Evolutionary conservation across 2,329 filamentous ascomycete species (phyloP).

Genomic region (Botryotinia convoluta): DNA sequence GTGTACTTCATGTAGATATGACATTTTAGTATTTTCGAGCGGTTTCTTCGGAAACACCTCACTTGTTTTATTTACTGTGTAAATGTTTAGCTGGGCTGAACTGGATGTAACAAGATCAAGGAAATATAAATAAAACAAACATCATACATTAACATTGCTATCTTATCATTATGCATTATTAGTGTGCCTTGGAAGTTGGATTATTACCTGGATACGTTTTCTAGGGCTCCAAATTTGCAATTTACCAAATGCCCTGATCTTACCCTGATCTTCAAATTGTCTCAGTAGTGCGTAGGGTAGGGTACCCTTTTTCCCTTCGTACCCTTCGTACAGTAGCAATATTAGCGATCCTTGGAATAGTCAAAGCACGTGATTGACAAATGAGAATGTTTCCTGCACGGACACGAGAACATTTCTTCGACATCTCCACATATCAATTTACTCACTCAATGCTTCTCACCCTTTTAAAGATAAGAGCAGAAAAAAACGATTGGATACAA

Average conservation of each 20-base stretch:
- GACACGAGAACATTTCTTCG: background rate
- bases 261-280: background rate
- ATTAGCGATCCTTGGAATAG: background rate
- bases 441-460: background rate
- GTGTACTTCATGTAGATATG: conserved; percentile 2
- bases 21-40: background rate
- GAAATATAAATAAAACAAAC: background rate
- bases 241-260: background rate
- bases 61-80: background rate
- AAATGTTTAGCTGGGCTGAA: background rate
- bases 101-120: background rate
- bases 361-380: background rate
- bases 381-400: background rate
- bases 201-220: background rate
- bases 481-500: background rate
- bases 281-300: background rate
- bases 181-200: background rate
- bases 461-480: background rate
- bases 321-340: background rate
- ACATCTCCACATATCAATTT: background rate
- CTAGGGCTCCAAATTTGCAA: background rate
- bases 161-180: background rate
- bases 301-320: background rate
- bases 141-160: background rate
- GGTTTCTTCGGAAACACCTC: background rate